Conservation (phyloP, 2,329 filamentous ascomycete species). For the Thelonectria rubi region DNA sequence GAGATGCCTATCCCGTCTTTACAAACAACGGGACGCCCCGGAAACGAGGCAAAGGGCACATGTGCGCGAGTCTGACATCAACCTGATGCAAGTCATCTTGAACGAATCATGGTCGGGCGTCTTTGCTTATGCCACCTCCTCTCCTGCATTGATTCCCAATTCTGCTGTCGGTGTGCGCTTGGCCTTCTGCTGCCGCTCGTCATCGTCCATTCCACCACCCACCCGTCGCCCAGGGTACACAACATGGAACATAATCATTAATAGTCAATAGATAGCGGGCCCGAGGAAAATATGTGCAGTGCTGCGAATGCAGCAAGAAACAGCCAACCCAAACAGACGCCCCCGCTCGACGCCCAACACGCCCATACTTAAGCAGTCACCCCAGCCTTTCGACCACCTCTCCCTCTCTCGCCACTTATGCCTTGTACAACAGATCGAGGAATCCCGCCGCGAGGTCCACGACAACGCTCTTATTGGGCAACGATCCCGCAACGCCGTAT, state of each 20-base stretch:
- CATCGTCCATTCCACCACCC: neutral
- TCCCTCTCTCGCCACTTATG: conserved; percentile 54
- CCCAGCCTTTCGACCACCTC: neutral
- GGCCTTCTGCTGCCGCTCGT: neutral
- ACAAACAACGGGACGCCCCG: too few relatives aligned
- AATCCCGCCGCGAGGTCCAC: conserved; percentile 91
- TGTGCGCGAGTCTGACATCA: neutral
- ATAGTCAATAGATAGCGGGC: too few relatives aligned
- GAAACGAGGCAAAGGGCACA: too few relatives aligned
- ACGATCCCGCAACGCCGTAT: conserved; percentile 92
- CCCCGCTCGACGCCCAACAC: conserved; percentile 3
- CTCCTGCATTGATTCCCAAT: neutral
- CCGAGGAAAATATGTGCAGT: neutral
- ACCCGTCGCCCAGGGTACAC: too few relatives aligned
- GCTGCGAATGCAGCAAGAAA: neutral
- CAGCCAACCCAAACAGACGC: conserved; percentile 9
- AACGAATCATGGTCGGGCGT: neutral
- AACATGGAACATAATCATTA: too few relatives aligned
- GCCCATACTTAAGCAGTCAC: conserved; percentile 17
- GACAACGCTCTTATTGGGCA: conserved; percentile 96
- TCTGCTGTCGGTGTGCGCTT: neutral
- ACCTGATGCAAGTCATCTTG: neutral
- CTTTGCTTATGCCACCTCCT: neutral
- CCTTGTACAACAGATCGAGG: conserved; percentile 91
- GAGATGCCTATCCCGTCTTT: too few relatives aligned